Evolutionary conservation across 129 eudicot species (phyloP).

Genomic region (Pseudognaphalium luteoalbum): DNA sequence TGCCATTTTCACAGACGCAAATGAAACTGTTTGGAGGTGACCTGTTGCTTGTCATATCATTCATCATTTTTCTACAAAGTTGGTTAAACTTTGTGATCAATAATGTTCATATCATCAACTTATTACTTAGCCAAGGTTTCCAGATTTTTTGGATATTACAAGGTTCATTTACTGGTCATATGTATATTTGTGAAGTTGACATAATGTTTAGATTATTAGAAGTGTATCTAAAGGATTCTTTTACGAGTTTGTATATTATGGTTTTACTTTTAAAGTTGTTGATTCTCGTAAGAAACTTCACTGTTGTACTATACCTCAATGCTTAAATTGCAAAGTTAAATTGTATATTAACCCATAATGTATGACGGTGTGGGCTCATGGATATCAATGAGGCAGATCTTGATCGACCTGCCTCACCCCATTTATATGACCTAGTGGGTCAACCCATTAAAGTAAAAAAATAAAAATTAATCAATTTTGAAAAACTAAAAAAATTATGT

Average conservation of each 20-base stretch:
- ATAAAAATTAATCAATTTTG: too few relatives aligned
- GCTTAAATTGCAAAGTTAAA: neutral
- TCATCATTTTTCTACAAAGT: neutral
- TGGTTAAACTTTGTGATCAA: conserved; percentile 26
- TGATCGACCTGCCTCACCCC: too few relatives aligned
- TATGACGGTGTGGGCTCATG: neutral
- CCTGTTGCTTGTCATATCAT: neutral
- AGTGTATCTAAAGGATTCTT: conserved; percentile 18
- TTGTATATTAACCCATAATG: neutral
- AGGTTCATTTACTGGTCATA: conserved; percentile 15
- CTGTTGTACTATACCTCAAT: too few relatives aligned
- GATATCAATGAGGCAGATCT: too few relatives aligned
- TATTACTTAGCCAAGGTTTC: neutral
- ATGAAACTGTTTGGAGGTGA: conserved; percentile 89
- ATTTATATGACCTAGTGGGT: too few relatives aligned
- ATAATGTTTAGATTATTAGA: conserved; percentile 25
- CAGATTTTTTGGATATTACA: conserved; percentile 6
- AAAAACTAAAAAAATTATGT: too few relatives aligned
- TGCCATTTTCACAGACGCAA: conserved; percentile 88
- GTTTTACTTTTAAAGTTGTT: neutral
- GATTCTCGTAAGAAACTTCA: neutral
- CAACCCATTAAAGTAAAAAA: too few relatives aligned
- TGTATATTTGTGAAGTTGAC: conserved; percentile 39
- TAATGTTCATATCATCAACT: conserved; percentile 9
- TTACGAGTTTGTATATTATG: conserved; percentile 24